These are phyloP conservation scores for Aschersonia sp. DNA, from an alignment of 2,329 filamentous ascomycete species.

Conservation along the genomic window DNA sequence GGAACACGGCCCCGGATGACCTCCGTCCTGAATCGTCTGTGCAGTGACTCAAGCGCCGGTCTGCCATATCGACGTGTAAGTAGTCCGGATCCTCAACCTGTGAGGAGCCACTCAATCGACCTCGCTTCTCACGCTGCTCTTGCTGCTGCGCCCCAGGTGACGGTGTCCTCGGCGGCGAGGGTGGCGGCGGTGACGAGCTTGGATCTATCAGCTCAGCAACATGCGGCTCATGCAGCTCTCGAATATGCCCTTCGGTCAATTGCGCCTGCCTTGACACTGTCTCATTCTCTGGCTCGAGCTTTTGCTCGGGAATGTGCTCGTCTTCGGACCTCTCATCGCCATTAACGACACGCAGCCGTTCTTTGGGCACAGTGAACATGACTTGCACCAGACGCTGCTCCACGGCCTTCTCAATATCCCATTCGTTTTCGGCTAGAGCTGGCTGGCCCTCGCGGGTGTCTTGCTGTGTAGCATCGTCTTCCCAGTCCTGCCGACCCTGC, in stretches of 20 bases:
- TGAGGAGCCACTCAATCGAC: neutral
- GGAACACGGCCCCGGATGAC: slow-evolving; percentile 21
- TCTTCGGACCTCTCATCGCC: slow-evolving; percentile 34
- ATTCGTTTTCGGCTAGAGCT: slow-evolving; percentile 42
- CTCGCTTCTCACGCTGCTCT: neutral
- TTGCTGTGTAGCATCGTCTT: slow-evolving; percentile 12
- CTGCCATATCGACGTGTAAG: slow-evolving; percentile 5
- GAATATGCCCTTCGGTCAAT: slow-evolving; percentile 1
- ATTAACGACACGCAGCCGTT: slow-evolving; percentile 81
- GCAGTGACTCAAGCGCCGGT: slow-evolving; percentile 11
- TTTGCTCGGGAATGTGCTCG: slow-evolving; percentile 9
- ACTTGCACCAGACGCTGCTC: slow-evolving; percentile 61
- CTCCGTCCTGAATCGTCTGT: slow-evolving; percentile 15
- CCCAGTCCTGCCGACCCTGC: slow-evolving; percentile 41
- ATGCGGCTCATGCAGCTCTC: slow-evolving; percentile 11
- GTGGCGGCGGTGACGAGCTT: neutral
- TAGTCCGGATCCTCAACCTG: slow-evolving; percentile 1
- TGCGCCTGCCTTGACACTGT: neutral
- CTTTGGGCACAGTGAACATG: slow-evolving; percentile 88
- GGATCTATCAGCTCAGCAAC: slow-evolving; percentile 27
- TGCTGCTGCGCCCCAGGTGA: no score
- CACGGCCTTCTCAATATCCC: slow-evolving; percentile 63
- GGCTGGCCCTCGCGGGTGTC: slow-evolving; percentile 4
- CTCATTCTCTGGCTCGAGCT: no score
- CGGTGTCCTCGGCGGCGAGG: no score